These are phyloP conservation scores for Silene noctiflora DNA, from an alignment of 179 eudicot species.

Conservation along the genomic window DNA sequence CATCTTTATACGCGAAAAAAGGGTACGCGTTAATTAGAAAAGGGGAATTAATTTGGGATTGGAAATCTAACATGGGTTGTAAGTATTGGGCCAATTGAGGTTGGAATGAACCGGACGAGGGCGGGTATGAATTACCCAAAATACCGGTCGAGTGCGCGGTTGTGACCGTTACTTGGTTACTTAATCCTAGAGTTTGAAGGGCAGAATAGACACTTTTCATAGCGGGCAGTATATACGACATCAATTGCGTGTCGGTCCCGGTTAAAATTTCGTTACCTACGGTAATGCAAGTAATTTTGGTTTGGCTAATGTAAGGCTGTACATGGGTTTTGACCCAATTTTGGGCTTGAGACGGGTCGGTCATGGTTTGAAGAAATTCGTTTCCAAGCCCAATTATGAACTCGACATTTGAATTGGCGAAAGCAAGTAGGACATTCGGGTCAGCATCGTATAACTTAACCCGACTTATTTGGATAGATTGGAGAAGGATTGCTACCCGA, in stretches of 20 bases:
- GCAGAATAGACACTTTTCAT: slow-evolving; percentile 61
- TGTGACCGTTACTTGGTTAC: slow-evolving; percentile 52
- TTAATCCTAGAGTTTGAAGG: slow-evolving; percentile 47
- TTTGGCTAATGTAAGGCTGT: slow-evolving; percentile 51
- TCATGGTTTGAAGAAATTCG: slow-evolving; percentile 48
- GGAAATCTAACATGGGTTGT: slow-evolving; percentile 54
- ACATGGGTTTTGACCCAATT: slow-evolving; percentile 58
- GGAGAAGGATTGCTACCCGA: slow-evolving; percentile 52
- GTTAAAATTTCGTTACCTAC: slow-evolving; percentile 73
- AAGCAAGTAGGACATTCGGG: slow-evolving; percentile 65
- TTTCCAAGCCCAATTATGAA: slow-evolving; percentile 60
- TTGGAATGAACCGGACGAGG: slow-evolving; percentile 59
- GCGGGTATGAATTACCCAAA: slow-evolving; percentile 56
- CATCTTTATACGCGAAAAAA: slow-evolving; percentile 63
- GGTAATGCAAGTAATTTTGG: slow-evolving; percentile 58
- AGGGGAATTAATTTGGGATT: slow-evolving; percentile 50
- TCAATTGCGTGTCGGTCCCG: slow-evolving; percentile 37
- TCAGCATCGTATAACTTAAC: slow-evolving; percentile 79
- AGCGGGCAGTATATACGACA: slow-evolving; percentile 54
- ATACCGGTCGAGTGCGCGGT: slow-evolving; percentile 63
- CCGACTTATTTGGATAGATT: slow-evolving; percentile 50
- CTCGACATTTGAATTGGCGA: slow-evolving; percentile 53
- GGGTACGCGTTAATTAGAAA: slow-evolving; percentile 77
- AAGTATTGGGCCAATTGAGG: slow-evolving; percentile 51
- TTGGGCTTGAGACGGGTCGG: slow-evolving; percentile 48